These are phyloP conservation scores for Flaveria ramosissima DNA, from an alignment of 129 eudicot genomes.

Conservation along the genomic window DNA sequence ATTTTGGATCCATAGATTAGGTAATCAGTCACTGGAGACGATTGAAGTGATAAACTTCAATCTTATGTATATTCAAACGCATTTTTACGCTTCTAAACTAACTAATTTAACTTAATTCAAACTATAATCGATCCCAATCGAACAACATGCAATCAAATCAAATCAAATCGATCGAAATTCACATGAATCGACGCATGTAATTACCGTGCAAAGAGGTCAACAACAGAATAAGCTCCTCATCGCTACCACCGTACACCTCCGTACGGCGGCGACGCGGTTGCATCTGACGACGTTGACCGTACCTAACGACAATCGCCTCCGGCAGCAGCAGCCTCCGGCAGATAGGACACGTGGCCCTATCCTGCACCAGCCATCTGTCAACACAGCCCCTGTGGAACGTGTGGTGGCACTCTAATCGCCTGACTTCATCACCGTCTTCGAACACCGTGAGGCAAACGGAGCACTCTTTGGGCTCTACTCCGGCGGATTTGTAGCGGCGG, in stretches of 20 bases:
- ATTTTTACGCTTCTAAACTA: background rate
- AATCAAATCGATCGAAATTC: background rate
- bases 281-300: conserved; percentile 28
- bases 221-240: conserved; percentile 51
- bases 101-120: no score
- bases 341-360: conserved; percentile 56
- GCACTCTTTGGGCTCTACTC: conserved; percentile 39
- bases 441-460: conserved; percentile 46
- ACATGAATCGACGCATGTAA: conserved; percentile 45
- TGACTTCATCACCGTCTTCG: conserved; percentile 50
- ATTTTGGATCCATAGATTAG: no score
- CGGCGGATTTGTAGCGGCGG: conserved; percentile 16
- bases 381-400: conserved; percentile 40
- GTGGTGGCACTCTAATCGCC: conserved; percentile 47
- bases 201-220: conserved; percentile 53
- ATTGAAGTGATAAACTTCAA: background rate
- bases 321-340: conserved; percentile 56
- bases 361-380: conserved; percentile 36
- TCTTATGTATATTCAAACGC: background rate
- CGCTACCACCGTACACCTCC: conserved; percentile 40
- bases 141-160: background rate
- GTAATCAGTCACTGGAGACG: no score
- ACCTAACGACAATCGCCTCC: conserved; percentile 44
- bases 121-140: background rate
- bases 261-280: conserved; percentile 27